Conservation (phyloP, 768 basidiomycete genomes). For the Macrolepiota fuliginosa region DNA sequence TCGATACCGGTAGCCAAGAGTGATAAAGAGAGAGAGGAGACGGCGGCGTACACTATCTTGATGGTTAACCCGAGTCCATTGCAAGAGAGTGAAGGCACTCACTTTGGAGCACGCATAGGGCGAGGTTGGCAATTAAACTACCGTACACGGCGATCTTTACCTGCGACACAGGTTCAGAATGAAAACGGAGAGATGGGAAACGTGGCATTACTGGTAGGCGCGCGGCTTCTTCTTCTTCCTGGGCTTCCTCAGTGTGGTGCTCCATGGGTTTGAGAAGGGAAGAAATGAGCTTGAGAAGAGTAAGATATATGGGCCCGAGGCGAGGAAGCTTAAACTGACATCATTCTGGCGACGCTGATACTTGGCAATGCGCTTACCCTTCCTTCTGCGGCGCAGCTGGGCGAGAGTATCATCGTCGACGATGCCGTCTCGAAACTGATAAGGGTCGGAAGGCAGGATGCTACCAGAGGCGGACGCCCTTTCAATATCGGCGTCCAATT, state of each 20-base stretch:
- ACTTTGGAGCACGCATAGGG: conserved; percentile 73
- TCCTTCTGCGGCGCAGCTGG: conserved; percentile 57
- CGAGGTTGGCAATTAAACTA: conserved; percentile 75
- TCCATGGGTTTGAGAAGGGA: conserved; percentile 91
- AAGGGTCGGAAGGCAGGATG: conserved; percentile 55
- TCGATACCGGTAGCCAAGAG: conserved; percentile 90
- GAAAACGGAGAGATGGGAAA: conserved; percentile 3
- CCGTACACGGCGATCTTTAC: conserved; percentile 87
- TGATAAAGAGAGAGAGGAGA: conserved; percentile 79
- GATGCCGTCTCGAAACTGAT: conserved; percentile 56
- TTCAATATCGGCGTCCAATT: conserved; percentile 45
- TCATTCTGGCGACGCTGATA: conserved; percentile 75
- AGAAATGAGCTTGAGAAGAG: conserved; percentile 64
- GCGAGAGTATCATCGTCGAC: conserved; percentile 62
- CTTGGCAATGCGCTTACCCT: conserved; percentile 59
- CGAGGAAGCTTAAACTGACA: conserved; percentile 34
- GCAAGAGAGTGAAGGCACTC: conserved; percentile 17
- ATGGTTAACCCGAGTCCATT: background rate
- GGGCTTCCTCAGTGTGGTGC: conserved; percentile 82
- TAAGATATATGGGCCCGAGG: conserved; percentile 7
- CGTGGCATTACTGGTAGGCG: conserved; percentile 55
- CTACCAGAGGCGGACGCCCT: conserved; percentile 31
- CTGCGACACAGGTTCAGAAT: conserved; percentile 32
- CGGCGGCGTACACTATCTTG: conserved; percentile 82
- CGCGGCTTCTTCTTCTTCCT: conserved; percentile 59